Base-by-base conservation (phyloP, 495 filamentous ascomycete species). In the Aspergillus biplanus region DNA sequence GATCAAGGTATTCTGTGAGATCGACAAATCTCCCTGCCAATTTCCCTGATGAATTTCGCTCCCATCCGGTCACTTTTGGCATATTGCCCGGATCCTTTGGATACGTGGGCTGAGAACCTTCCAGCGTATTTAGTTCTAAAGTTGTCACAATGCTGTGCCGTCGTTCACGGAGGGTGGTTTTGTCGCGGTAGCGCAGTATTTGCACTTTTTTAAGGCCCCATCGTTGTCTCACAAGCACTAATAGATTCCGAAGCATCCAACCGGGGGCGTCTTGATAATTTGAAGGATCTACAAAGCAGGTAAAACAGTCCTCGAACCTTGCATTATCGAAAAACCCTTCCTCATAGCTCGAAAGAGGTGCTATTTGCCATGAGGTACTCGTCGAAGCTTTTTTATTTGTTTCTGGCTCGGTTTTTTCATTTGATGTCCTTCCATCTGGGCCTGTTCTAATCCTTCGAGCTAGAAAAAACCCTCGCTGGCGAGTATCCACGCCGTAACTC, bases 61-160 rank as follows among this genome's bases (percentile, higher is more conserved):
- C 95, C 95, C 95, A 99, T 37, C 95, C 95, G 6, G 92, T 96
- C 13, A 93, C 87, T 71, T 92, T 96, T 15, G 95, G 95, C 82
- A 96, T 82, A 44, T 74, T 44, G 8, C 39, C 63, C 61, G 69
- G 64, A 61, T 80, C 71, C 9, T 69, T 52, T 65, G 61, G 58
- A 55, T 71, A 63, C 44, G 56, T 27, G 73, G 48, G 55, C 33
- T 67, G 67, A 11, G 59, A 67, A 44, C 52, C 61, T 62, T 58
- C 59, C 5, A 69, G 59, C 32, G 50, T 52, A 27, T 84, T 85
- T 54, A 87, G 85, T 63, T 85, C 75, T 33, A 98, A 73, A 31
- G 83, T 82, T 53, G 97, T 75, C 32, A 97, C 85, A 53, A 92
- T 83, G 71, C 92, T 97, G 66, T 90, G 86, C 7, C 90, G 86